A percentile compares a stretch with the other conserved stretches of the same genome.
Conservation (phyloP, 2,329 filamentous ascomycete genomes). For the Trichoderma atroviride region DNA sequence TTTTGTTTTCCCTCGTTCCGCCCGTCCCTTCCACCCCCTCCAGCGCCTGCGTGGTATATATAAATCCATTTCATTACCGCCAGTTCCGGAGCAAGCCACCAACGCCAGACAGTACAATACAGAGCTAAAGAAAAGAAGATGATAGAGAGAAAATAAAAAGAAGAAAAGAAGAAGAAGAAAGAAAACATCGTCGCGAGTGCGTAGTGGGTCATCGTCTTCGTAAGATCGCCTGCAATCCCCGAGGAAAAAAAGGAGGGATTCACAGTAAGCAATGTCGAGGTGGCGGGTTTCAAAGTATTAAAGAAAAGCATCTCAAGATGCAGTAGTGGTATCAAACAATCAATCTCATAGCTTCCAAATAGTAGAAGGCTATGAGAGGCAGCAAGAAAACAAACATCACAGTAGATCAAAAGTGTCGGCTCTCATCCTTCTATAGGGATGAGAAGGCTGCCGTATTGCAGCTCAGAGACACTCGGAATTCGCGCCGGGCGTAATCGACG, state of each 20-base stretch:
- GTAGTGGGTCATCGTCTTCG: slow-evolving; percentile 29
- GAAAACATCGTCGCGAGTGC: slow-evolving; percentile 26
- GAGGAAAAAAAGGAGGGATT: slow-evolving; percentile 2
- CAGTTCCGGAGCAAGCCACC: slow-evolving; percentile 29
- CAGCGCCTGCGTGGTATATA: slow-evolving; percentile 26
- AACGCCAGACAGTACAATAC: slow-evolving; percentile 31
- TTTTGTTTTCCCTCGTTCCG: slow-evolving; percentile 6
- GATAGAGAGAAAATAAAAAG: not conserved
- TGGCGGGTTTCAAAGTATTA: slow-evolving; percentile 7
- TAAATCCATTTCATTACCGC: slow-evolving; percentile 28
- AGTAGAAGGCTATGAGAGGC: not conserved
- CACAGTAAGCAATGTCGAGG: slow-evolving; percentile 6
- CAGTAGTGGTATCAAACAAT: not conserved
- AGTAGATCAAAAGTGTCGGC: not conserved
- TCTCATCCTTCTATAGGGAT: slow-evolving; percentile 39
- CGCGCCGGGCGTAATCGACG: slow-evolving; percentile 28
- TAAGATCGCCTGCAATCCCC: slow-evolving; percentile 24
- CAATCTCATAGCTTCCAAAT: not conserved
- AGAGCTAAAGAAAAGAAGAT: slow-evolving; percentile 20
- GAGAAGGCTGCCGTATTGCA: slow-evolving; percentile 35
- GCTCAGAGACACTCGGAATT: slow-evolving; percentile 29
- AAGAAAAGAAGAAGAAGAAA: not conserved
- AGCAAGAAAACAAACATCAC: not conserved
- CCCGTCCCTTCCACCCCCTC: slow-evolving; percentile 11
- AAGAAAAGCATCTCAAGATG: not conserved